Evolutionary conservation across 176 grass and related monocot genomes (phyloP).

Genomic region (Oryza glaberrima): DNA sequence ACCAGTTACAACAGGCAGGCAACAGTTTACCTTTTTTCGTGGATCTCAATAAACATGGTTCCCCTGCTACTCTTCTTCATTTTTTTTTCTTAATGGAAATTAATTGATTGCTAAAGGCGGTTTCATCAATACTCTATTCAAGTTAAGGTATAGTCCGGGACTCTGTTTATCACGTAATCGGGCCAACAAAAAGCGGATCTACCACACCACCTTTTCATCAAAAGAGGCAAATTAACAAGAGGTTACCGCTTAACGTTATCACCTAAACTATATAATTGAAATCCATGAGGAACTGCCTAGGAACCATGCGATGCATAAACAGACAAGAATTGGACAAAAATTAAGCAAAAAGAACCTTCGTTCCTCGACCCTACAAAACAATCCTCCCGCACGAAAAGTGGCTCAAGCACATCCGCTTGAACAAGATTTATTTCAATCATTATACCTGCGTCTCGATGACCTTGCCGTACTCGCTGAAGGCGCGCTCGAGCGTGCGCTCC

Average conservation of each 20-base stretch:
- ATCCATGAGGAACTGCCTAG: background rate
- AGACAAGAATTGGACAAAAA: background rate
- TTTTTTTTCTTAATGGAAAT: background rate
- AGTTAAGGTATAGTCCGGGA: background rate
- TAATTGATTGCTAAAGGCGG: background rate
- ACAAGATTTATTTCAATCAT: background rate
- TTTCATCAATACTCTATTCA: background rate
- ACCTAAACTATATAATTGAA: background rate
- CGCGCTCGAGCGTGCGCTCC: conserved; percentile 66
- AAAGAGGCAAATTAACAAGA: background rate
- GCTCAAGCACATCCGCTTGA: background rate
- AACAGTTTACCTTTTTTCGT: background rate
- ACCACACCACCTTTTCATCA: background rate
- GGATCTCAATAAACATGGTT: background rate
- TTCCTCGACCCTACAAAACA: background rate
- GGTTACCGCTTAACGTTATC: background rate
- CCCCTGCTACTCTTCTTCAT: background rate
- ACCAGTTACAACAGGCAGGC: background rate
- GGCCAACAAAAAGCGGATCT: conserved; percentile 4
- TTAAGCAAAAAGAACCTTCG: background rate
- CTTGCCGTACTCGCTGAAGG: conserved; percentile 80
- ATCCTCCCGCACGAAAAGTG: background rate
- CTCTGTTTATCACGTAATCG: background rate
- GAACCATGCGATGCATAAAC: background rate
- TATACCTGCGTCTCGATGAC: conserved; percentile 80